Percentiles rank a stretch among this genome's conserved stretches.
These are phyloP conservation scores for Globisporangium ultimum DNA, from an alignment of 352 stramenopile genomes.

Conservation along the genomic window DNA sequence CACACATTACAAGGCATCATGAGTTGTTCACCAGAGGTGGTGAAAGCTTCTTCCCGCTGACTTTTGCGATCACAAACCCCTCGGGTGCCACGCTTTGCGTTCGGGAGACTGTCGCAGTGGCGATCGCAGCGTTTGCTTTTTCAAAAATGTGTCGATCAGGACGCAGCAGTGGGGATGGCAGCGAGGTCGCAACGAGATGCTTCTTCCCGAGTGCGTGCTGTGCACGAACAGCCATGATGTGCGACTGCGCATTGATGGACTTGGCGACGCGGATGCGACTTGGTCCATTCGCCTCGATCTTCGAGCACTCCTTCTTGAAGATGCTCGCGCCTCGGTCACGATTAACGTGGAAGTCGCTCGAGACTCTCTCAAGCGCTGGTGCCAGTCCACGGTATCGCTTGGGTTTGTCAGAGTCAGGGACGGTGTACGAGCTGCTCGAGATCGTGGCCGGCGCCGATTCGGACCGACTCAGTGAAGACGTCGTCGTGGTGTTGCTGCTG, in stretches of 20 bases:
- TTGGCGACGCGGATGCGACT: conserved; percentile 43
- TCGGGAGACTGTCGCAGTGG: background rate
- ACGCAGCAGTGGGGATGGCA: conserved; percentile 29
- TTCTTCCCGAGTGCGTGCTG: conserved; percentile 41
- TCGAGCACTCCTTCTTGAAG: conserved; percentile 46
- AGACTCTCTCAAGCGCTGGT: conserved; percentile 25
- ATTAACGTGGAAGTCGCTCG: conserved; percentile 25
- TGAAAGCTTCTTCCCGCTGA: background rate
- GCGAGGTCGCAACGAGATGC: conserved; percentile 2
- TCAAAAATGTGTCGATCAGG: conserved; percentile 31
- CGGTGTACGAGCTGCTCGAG: conserved; percentile 7
- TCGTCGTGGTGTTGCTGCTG: background rate
- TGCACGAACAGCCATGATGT: conserved; percentile 39
- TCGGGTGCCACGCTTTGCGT: background rate
- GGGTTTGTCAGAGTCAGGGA: conserved; percentile 15
- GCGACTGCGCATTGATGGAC: conserved; percentile 30
- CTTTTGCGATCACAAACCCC: background rate
- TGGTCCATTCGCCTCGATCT: conserved; percentile 22
- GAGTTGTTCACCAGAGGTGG: no score
- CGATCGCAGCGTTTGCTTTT: conserved; percentile 4
- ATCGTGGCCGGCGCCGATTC: conserved; percentile 46
- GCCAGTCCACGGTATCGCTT: conserved; percentile 44
- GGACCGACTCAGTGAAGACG: conserved; percentile 23
- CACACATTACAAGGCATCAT: no score
- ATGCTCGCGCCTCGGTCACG: conserved; percentile 44